Evolutionary conservation across 2,329 filamentous ascomycete genomes (phyloP), one percentile per base, ranked within the genome.

Genomic region (Alternaria triticimaculans): DNA sequence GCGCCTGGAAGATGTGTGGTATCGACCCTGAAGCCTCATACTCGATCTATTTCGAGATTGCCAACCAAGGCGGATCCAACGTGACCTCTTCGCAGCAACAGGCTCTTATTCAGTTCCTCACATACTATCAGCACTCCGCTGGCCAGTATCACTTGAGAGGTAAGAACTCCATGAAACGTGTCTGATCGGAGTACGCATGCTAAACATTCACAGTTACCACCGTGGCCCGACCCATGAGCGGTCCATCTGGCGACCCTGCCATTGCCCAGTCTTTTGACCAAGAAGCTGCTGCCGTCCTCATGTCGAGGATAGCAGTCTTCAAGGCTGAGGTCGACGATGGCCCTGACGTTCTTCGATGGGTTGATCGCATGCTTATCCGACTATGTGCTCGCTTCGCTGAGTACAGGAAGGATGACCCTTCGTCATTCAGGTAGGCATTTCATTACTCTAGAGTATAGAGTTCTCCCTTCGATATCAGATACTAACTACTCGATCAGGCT

Each of bases 1-100:
- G 95, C 81, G 95, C 94, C 4, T 99, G 96, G 96, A 99, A 99
- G 83, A 97, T 99, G 95, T 98, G 96, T 76, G 94, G 94, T 71
- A 97, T 99, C 71, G 94, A 98, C 74, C 96, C 96, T 11, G 91
- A 90, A 59, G 90, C 96, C 30, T 97, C 94, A 75, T 98, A 98
- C 75, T 96, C 94, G 65, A 88, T 99, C 67, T 99, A 98, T 83
- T 99, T 98, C 74, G 96, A 99, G 81, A 96, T 99, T 77, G 95
- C 96, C 50, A 93, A 92, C 73, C 96, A 98, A 82, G 94, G 93
- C 37, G 94, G 94, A 8, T 92, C 94, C 15, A 87, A 92, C 53
- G 89, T 92, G 67, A 92, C 96, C 80, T 92, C 95, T 79, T 89
- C 91, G 7, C 91, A 93, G 25, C 93, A 97, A 78, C 94, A 96